Evolutionary conservation across 257 asterid species (phyloP).

Genomic region (Lantana camara): DNA sequence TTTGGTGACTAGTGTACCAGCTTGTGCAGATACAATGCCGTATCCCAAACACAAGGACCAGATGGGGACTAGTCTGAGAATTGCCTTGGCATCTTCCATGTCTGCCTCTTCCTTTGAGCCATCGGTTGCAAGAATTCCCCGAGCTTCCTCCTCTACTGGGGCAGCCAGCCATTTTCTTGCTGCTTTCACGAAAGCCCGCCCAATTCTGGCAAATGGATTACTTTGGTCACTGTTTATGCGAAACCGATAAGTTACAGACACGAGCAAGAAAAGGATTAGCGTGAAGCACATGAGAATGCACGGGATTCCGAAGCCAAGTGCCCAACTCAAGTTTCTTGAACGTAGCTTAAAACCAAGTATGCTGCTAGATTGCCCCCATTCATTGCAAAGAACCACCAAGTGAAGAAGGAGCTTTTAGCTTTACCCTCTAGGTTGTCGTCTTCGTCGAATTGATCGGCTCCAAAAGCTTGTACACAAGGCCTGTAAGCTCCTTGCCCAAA

Average conservation of each 20-base stretch:
- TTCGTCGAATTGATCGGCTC: constrained; percentile 34
- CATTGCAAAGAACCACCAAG: constrained; percentile 27
- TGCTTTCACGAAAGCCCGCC: constrained; percentile 12
- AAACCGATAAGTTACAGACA: constrained; percentile 23
- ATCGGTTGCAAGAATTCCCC: constrained; percentile 25
- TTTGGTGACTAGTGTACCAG: constrained; percentile 39
- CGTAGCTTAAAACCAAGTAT: constrained; percentile 17
- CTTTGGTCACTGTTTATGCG: not conserved
- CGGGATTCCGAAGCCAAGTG: constrained; percentile 32
- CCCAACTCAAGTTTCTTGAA: constrained; percentile 35
- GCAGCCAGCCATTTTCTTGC: constrained; percentile 27
- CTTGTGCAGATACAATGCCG: constrained; percentile 34
- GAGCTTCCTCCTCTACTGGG: constrained; percentile 24
- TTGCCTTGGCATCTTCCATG: constrained; percentile 41
- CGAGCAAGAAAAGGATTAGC: constrained; percentile 10
- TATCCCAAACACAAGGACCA: constrained; percentile 37
- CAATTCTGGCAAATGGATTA: constrained; percentile 24
- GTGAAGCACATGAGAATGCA: constrained; percentile 23
- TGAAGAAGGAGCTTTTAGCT: constrained; percentile 31
- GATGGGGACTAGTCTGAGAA: constrained; percentile 37
- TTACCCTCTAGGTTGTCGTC: constrained; percentile 18
- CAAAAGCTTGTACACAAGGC: constrained; percentile 33
- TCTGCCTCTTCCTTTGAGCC: constrained; percentile 21
- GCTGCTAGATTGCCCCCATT: constrained; percentile 8
- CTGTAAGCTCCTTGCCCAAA: constrained; percentile 26